These are phyloP conservation scores for Naganishia kalamii DNA, from an alignment of 768 basidiomycete species.

Conservation along the genomic window DNA sequence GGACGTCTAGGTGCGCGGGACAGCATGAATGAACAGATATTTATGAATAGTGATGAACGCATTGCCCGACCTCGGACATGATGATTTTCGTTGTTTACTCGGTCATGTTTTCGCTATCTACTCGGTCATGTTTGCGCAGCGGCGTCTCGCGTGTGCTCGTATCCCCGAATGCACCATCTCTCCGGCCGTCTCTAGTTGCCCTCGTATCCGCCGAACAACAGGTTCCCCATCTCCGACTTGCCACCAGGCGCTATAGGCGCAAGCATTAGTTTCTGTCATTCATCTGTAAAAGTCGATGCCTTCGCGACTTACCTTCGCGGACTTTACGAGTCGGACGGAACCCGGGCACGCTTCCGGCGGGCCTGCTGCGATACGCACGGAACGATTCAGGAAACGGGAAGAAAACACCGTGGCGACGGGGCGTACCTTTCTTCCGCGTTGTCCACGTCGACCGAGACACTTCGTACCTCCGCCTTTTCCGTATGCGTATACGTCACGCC, in stretches of 20 bases:
- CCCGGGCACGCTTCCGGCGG: neutral
- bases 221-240: constrained; percentile 7
- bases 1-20: too few species aligned
- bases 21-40: too few species aligned
- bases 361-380: neutral
- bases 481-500: constrained; percentile 37
- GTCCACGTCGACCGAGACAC: constrained; percentile 34
- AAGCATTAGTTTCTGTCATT: neutral
- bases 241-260: constrained; percentile 15
- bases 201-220: constrained; percentile 16
- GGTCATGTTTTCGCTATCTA: too few species aligned
- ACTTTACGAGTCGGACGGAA: constrained; percentile 39
- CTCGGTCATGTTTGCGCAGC: too few species aligned
- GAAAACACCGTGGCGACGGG: too few species aligned
- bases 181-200: neutral
- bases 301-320: constrained; percentile 34
- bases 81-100: too few species aligned
- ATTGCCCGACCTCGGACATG: too few species aligned
- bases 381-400: neutral
- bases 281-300: neutral
- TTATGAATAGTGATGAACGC: too few species aligned
- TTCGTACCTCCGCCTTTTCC: constrained; percentile 37
- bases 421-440: constrained; percentile 27
- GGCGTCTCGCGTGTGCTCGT: too few species aligned
- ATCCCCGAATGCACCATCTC: neutral